Conservation (phyloP, 352 stramenopile species). For the Globisporangium paroecandrum region DNA sequence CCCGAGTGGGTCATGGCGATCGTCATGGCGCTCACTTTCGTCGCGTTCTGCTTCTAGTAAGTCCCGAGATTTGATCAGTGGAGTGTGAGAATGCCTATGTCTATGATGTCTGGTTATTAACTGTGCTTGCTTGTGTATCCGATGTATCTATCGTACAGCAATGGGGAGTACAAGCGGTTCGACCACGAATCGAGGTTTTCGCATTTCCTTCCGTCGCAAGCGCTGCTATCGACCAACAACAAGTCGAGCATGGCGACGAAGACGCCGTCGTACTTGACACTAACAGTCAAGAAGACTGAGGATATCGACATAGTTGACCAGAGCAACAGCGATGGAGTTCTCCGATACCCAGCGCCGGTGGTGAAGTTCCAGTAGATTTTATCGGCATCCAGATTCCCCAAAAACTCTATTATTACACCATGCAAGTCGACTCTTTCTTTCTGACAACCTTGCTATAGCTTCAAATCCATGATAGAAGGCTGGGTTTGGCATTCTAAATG, state of each 20-base stretch:
- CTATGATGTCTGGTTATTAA: neutral
- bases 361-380: neutral
- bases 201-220: neutral
- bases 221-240: neutral
- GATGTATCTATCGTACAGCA: slow-evolving; percentile 11
- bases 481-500: too few relatives aligned
- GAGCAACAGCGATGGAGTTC: neutral
- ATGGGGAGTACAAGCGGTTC: slow-evolving; percentile 33
- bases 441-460: too few relatives aligned
- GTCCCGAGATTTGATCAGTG: neutral
- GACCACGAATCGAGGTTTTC: slow-evolving; percentile 14
- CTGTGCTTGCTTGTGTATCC: neutral
- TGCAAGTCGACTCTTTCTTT: too few relatives aligned
- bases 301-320: neutral
- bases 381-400: too few relatives aligned
- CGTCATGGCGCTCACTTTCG: slow-evolving; percentile 34
- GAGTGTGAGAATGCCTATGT: too few relatives aligned
- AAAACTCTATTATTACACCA: too few relatives aligned
- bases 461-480: too few relatives aligned
- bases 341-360: neutral
- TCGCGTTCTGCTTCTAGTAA: slow-evolving; percentile 34
- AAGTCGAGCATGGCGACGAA: neutral
- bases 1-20: slow-evolving; percentile 53
- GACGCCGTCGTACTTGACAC: neutral
- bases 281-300: neutral